Evolutionary conservation across 2,329 filamentous ascomycete genomes (phyloP).

Genomic region (Bipolaris cookei): DNA sequence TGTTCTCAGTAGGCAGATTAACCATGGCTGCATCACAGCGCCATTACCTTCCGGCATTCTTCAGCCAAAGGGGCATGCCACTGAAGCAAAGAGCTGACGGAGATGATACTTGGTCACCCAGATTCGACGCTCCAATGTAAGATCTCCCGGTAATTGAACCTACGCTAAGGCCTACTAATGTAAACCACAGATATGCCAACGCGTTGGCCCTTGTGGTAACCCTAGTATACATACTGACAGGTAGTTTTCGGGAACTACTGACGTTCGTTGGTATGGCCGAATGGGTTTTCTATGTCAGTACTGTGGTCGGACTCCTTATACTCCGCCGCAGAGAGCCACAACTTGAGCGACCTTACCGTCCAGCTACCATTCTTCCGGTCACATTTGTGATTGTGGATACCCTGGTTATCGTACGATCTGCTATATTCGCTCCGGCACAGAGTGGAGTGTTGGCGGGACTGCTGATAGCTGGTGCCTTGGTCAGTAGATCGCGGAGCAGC

Average conservation of each 20-base stretch:
- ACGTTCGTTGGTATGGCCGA: conserved; percentile 55
- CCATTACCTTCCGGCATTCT: conserved; percentile 44
- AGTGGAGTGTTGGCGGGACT: conserved; percentile 60
- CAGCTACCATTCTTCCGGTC: conserved; percentile 58
- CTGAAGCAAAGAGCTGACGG: conserved; percentile 8
- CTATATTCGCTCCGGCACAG: conserved; percentile 64
- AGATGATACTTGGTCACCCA: conserved; percentile 7
- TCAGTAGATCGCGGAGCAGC: conserved; percentile 36
- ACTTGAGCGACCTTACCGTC: conserved; percentile 63
- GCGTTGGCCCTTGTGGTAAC: conserved; percentile 46
- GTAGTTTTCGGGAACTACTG: conserved; percentile 66
- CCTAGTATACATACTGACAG: conserved; percentile 64
- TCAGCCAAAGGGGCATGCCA: conserved; percentile 40
- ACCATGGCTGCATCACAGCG: conserved; percentile 60
- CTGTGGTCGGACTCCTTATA: conserved; percentile 64
- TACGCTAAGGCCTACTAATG: conserved; percentile 18
- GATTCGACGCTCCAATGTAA: conserved; percentile 45
- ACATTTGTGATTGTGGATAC: conserved; percentile 65
- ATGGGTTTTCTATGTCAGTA: conserved; percentile 69
- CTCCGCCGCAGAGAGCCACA: conserved; percentile 63
- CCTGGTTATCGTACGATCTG: conserved; percentile 65
- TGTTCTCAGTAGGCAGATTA: conserved; percentile 67
- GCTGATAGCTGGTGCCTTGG: conserved; percentile 57
- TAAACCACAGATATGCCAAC: conserved; percentile 36
- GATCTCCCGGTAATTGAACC: background rate